Conservation (phyloP, 23 red algal species). For the Gracilaria vermiculophylla region DNA sequence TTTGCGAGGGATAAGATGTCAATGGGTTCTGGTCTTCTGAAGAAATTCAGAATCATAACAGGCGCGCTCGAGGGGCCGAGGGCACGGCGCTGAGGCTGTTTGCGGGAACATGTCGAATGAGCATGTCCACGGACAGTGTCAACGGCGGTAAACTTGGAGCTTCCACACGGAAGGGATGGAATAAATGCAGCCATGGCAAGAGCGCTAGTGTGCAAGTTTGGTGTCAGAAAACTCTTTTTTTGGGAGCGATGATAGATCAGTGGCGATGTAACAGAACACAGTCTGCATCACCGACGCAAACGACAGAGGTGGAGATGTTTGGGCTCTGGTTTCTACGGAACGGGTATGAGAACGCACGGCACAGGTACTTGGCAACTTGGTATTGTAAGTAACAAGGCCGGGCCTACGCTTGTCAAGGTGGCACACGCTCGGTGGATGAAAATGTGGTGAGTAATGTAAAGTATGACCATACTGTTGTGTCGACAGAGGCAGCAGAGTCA, state of each 20-base stretch:
- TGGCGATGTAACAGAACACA: not conserved
- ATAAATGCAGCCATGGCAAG: not conserved
- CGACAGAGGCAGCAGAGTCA: no score
- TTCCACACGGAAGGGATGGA: not conserved
- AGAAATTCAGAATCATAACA: conserved; percentile 31
- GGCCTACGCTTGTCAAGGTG: no score
- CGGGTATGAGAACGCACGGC: not conserved
- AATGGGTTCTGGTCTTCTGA: not conserved
- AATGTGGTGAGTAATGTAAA: no score
- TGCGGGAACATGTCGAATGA: not conserved
- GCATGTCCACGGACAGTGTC: no score
- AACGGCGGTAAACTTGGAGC: not conserved
- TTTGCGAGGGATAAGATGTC: not conserved
- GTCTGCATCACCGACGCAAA: not conserved
- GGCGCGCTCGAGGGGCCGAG: not conserved
- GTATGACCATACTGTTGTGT: no score
- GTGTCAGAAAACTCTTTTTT: no score
- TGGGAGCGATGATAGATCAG: not conserved
- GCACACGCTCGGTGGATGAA: no score
- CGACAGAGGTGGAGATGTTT: not conserved
- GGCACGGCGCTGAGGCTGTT: not conserved
- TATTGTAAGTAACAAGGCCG: no score
- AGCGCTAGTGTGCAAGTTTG: not conserved
- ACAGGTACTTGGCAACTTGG: no score
- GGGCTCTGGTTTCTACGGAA: not conserved